Evolutionary conservation across 345 rosid genomes (phyloP).

Genomic region (Hypericum perforatum): DNA sequence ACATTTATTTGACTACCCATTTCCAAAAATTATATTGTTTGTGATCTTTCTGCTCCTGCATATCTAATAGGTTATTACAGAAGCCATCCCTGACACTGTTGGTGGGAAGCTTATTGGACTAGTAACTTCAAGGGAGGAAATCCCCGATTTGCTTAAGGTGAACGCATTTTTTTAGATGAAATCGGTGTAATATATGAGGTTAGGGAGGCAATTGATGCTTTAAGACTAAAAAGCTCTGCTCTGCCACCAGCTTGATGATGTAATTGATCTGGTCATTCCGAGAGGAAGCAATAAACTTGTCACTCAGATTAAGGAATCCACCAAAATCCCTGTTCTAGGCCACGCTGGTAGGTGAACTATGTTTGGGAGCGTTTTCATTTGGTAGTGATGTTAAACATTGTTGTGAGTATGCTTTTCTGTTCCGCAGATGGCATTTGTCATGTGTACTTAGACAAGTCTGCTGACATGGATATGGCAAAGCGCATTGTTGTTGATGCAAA

Average conservation of each 20-base stretch:
- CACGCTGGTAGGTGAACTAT: conserved; percentile 69
- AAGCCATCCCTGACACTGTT: conserved; percentile 70
- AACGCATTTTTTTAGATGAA: conserved; percentile 10
- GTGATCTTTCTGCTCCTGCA: too few relatives aligned
- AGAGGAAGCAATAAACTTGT: conserved; percentile 97
- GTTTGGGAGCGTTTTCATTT: conserved; percentile 5
- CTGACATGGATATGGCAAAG: conserved; percentile 74
- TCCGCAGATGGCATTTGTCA: conserved; percentile 94
- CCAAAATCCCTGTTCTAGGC: conserved; percentile 94
- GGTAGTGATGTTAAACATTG: neutral
- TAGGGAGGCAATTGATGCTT: conserved; percentile 2
- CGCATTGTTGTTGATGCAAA: conserved; percentile 81
- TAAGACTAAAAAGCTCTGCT: conserved; percentile 8
- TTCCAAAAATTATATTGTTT: too few relatives aligned
- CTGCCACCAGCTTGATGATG: conserved; percentile 82
- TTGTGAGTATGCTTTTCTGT: conserved; percentile 8
- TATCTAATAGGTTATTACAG: conserved; percentile 61
- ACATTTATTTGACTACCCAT: too few relatives aligned
- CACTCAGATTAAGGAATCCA: conserved; percentile 74
- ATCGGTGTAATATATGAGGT: conserved; percentile 1
- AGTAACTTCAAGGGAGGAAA: conserved; percentile 91
- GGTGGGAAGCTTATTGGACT: conserved; percentile 82
- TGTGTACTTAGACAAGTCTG: conserved; percentile 79
- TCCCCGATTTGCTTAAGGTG: conserved; percentile 94
- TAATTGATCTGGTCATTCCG: conserved; percentile 96